Percentiles rank a stretch among this genome's conserved stretches.
phyloP scores from a whole-genome alignment of 768 basidiomycete species.

The Dendrothele bispora region DNA sequence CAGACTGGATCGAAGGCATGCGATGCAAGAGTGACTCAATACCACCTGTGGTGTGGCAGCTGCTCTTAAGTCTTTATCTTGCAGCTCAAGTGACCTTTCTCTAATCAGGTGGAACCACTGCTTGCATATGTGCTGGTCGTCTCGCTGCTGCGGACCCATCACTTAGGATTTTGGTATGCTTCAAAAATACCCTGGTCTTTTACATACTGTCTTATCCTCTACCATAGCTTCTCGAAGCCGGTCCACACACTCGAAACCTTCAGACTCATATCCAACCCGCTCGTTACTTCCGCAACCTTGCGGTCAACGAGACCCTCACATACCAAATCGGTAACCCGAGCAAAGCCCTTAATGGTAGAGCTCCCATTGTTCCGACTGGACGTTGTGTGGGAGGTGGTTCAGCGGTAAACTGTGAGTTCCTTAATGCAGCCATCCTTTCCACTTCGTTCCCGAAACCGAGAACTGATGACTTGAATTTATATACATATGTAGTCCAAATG shows the following conservation, averaged over 20 bases:
- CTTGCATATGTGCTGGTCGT: too few relatives aligned
- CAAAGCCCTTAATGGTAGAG: conserved; percentile 31
- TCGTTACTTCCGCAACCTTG: conserved; percentile 32
- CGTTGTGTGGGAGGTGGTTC: conserved; percentile 48
- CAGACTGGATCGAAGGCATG: too few relatives aligned
- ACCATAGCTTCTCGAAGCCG: conserved; percentile 35
- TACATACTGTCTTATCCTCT: background rate
- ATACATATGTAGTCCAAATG: conserved; percentile 23
- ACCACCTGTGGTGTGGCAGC: too few relatives aligned
- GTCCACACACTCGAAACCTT: conserved; percentile 34
- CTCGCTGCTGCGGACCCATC: too few relatives aligned
- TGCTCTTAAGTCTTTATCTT: too few relatives aligned
- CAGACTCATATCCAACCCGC: conserved; percentile 40
- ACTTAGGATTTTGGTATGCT: too few relatives aligned
- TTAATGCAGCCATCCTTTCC: conserved; percentile 3
- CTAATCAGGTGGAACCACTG: too few relatives aligned
- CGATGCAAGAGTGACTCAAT: too few relatives aligned
- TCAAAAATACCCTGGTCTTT: too few relatives aligned
- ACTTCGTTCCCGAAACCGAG: too few relatives aligned
- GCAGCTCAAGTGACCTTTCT: too few relatives aligned
- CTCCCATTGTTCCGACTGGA: conserved; percentile 29
- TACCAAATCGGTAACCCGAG: conserved; percentile 31
- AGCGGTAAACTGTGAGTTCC: conserved; percentile 45
- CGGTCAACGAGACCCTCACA: conserved; percentile 33
- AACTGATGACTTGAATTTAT: too few relatives aligned